Percentiles rank a stretch among this genome's conserved stretches.
phyloP scores from a whole-genome alignment of 768 basidiomycete genomes.

The Arthromyces matolae region DNA sequence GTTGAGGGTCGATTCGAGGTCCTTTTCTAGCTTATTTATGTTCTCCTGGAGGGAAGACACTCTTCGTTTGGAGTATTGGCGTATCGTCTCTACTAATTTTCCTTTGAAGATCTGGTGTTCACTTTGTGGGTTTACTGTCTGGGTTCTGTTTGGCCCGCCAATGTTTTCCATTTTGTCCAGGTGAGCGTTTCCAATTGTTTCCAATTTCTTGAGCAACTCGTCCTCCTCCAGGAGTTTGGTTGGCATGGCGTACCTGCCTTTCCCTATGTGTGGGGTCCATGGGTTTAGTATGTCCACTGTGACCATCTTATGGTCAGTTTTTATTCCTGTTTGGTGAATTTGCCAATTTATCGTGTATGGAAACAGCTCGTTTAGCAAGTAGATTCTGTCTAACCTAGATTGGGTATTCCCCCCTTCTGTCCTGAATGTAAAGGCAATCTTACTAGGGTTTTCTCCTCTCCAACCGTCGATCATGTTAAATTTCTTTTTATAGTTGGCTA shows the following conservation, averaged over 20 bases:
- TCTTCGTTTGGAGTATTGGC: neutral
- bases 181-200: neutral
- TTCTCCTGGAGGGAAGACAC: neutral
- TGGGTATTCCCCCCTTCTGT: conserved; percentile 16
- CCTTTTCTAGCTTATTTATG: neutral
- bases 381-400: conserved; percentile 36
- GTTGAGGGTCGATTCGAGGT: neutral
- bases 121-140: neutral
- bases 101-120: neutral
- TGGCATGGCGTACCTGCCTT: neutral
- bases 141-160: neutral
- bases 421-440: conserved; percentile 23
- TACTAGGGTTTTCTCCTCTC: conserved; percentile 22
- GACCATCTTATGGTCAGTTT: conserved; percentile 7
- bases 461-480: conserved; percentile 29
- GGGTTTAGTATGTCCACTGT: neutral
- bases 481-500: conserved; percentile 19
- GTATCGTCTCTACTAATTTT: neutral
- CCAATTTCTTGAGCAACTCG: neutral
- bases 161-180: neutral
- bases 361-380: conserved; percentile 14
- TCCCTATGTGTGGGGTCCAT: neutral
- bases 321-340: neutral
- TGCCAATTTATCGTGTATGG: conserved; percentile 4
- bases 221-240: neutral